These are phyloP conservation scores for Leishmania arabica DNA, from an alignment of 208 protist genomes.

Conservation along the genomic window DNA sequence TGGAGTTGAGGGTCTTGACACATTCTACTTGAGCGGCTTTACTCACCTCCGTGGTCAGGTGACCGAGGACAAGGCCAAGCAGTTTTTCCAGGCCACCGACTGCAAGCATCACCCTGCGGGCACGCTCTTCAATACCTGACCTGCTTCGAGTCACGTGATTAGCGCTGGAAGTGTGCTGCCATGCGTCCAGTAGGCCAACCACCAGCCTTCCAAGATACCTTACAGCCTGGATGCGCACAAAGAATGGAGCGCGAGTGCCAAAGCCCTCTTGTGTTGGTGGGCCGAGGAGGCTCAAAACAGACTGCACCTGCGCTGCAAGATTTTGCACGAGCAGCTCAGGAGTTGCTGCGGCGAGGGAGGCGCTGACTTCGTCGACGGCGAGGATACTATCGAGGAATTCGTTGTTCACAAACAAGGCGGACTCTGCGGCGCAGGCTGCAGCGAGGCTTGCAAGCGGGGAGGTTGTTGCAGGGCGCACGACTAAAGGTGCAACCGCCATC, in stretches of 20 bases:
- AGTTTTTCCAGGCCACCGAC: conserved; percentile 14
- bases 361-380: conserved; percentile 9
- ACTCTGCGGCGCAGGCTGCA: conserved; percentile 18
- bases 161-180: conserved; percentile 1
- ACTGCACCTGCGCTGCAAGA: conserved; percentile 2
- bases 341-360: background rate
- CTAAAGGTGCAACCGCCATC: conserved; percentile 6
- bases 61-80: conserved; percentile 21
- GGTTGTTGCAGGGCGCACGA: conserved; percentile 5
- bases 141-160: background rate
- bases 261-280: background rate
- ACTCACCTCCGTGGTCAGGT: conserved; percentile 30
- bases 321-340: background rate
- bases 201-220: conserved; percentile 20
- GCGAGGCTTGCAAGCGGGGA: background rate
- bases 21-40: conserved; percentile 46
- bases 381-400: conserved; percentile 41
- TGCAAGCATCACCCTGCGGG: conserved; percentile 7
- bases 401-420: conserved; percentile 42
- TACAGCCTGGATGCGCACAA: conserved; percentile 33
- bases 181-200: conserved; percentile 13
- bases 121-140: background rate
- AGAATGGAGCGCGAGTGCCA: conserved; percentile 21
- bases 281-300: conserved; percentile 10
- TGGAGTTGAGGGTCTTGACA: conserved; percentile 22